A percentile compares a stretch with the other conserved stretches of the same genome.
Evolutionary conservation across 306 rosid genomes (phyloP).

Genomic region (Sindora glabra): DNA sequence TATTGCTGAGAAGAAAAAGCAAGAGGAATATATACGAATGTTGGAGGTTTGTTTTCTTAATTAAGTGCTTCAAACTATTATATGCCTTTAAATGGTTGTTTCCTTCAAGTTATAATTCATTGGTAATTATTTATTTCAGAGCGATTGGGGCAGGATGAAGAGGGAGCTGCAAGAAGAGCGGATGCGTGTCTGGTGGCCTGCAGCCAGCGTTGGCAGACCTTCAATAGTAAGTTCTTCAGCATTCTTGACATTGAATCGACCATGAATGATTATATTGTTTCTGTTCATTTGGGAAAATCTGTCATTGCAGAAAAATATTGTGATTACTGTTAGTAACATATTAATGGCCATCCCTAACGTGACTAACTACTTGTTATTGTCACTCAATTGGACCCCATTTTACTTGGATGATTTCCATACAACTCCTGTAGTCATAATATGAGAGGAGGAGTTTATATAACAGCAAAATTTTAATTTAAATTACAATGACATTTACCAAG

Average conservation of each 20-base stretch:
- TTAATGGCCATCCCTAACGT: neutral
- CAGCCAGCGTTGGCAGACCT: conserved; percentile 4
- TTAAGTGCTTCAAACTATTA: neutral
- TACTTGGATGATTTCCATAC: neutral
- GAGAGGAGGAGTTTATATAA: neutral
- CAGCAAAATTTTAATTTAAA: neutral
- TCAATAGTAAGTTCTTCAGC: conserved; percentile 1
- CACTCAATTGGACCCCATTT: neutral
- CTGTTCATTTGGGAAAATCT: neutral
- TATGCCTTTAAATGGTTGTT: neutral
- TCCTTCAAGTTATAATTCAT: neutral
- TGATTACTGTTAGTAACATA: neutral
- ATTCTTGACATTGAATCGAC: neutral
- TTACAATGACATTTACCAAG: no score
- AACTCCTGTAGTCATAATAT: no score
- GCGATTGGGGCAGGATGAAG: neutral
- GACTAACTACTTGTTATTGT: neutral
- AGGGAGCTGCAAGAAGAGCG: conserved; percentile 17
- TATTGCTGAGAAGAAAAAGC: conserved; percentile 12
- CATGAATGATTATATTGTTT: neutral
- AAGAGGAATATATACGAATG: conserved; percentile 14
- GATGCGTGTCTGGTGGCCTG: neutral
- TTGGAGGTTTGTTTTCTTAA: conserved; percentile 15
- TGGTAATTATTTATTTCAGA: conserved; percentile 2
- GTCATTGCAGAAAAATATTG: neutral